A percentile compares a stretch with the other conserved stretches of the same genome.
phyloP scores from a whole-genome alignment of 177 flowering plant genomes.

The Vitis hybrid region DNA sequence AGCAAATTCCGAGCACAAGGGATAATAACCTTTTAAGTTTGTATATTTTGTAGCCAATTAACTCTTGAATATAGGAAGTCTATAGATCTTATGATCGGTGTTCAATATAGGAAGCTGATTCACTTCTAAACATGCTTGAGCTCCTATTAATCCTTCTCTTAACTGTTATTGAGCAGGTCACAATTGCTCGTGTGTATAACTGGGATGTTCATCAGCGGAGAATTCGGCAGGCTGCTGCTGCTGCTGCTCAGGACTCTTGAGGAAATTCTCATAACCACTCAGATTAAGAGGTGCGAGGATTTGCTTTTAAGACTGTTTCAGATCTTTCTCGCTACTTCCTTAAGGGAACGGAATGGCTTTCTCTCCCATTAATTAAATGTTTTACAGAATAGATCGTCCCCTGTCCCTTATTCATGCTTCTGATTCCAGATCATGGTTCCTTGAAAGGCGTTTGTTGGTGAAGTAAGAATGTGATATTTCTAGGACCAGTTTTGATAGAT shows the following conservation, averaged over 20 bases:
- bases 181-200: conserved; percentile 86
- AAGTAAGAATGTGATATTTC: background rate
- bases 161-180: conserved; percentile 51
- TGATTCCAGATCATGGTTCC: background rate
- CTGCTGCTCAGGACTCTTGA: conserved; percentile 35
- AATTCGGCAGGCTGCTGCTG: conserved; percentile 42
- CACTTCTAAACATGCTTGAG: no score
- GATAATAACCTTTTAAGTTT: no score
- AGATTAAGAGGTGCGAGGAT: conserved; percentile 3
- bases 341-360: conserved; percentile 7
- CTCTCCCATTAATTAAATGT: background rate
- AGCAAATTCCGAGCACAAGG: no score
- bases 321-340: conserved; percentile 3
- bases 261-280: background rate
- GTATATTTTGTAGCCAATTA: background rate
- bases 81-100: background rate
- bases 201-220: conserved; percentile 98
- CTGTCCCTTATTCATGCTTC: no score
- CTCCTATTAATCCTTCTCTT: background rate
- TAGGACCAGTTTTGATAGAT: conserved; percentile 17
- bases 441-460: background rate
- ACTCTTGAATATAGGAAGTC: background rate
- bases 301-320: conserved; percentile 5
- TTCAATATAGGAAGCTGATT: no score
- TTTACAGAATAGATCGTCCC: background rate